Evolutionary conservation across 2,329 filamentous ascomycete species (phyloP).

Genomic region (Hortaea werneckii): DNA sequence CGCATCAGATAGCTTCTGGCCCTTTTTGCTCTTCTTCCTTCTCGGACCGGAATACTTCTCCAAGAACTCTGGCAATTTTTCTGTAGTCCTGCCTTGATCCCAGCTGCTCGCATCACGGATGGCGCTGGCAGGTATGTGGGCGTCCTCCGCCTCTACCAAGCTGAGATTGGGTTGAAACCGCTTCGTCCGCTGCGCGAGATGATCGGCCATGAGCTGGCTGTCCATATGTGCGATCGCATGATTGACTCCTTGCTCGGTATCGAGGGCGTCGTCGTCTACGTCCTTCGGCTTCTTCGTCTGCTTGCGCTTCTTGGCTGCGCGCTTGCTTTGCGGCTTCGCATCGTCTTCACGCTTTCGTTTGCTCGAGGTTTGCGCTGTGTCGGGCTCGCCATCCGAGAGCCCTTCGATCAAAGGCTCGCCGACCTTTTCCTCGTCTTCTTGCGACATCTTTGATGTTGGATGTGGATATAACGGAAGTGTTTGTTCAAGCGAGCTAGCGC

Average conservation of each 20-base stretch:
- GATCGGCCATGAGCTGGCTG: constrained; percentile 69
- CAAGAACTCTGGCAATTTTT: constrained; percentile 69
- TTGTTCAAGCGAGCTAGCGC: neutral
- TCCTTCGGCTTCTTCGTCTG: constrained; percentile 51
- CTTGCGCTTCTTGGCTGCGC: constrained; percentile 46
- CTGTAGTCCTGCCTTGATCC: constrained; percentile 53
- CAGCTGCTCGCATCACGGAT: constrained; percentile 75
- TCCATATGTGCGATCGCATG: constrained; percentile 74
- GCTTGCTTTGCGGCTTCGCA: constrained; percentile 26
- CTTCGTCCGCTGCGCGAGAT: constrained; percentile 68
- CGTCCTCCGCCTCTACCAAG: constrained; percentile 71
- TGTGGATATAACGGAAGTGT: neutral
- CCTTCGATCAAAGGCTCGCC: constrained; percentile 37
- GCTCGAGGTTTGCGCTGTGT: constrained; percentile 17
- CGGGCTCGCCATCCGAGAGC: constrained; percentile 23
- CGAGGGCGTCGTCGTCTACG: constrained; percentile 50
- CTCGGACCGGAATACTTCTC: constrained; percentile 46
- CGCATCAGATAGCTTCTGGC: constrained; percentile 51
- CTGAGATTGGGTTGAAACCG: constrained; percentile 74
- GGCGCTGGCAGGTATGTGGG: constrained; percentile 67
- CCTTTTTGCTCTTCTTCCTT: constrained; percentile 21
- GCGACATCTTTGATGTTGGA: constrained; percentile 28
- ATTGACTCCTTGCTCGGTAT: constrained; percentile 53
- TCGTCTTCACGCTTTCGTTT: constrained; percentile 33
- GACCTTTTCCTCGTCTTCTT: constrained; percentile 26